Percentiles rank a stretch among this genome's conserved stretches.
Conservation (phyloP, 768 basidiomycete genomes). For the Lentinula aciculospora region DNA sequence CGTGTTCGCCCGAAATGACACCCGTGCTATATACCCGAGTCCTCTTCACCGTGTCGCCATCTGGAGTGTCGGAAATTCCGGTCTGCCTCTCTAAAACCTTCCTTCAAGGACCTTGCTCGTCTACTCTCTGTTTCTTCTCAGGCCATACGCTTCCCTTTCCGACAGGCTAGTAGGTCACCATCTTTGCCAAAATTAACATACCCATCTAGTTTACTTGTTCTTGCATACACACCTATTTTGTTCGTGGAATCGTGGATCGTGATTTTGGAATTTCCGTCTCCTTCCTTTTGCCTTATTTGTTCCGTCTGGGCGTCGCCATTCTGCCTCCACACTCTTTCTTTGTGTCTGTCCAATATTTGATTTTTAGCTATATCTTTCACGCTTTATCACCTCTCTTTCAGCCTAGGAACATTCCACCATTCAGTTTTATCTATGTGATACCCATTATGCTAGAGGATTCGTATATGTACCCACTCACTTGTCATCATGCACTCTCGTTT, state of each 20-base stretch:
- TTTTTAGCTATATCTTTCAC: not conserved
- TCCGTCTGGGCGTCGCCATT: not conserved
- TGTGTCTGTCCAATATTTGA: not conserved
- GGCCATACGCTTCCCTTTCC: not conserved
- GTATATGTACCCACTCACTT: slow-evolving; percentile 1
- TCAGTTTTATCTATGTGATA: slow-evolving; percentile 4
- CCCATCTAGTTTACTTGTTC: slow-evolving; percentile 4
- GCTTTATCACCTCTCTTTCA: not conserved
- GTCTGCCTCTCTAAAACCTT: slow-evolving; percentile 1
- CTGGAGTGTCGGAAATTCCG: slow-evolving; percentile 3
- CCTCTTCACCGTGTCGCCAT: not conserved
- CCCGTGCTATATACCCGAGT: slow-evolving; percentile 2
- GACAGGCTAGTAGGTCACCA: not conserved
- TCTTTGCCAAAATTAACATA: slow-evolving; percentile 1
- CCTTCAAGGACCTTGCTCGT: slow-evolving; percentile 3
- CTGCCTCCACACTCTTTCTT: slow-evolving; percentile 7
- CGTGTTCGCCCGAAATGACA: slow-evolving; percentile 4
- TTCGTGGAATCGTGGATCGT: slow-evolving; percentile 4
- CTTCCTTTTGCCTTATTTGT: not conserved
- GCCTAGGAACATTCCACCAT: not conserved
- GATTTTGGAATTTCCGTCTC: not conserved
- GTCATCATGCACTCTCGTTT: slow-evolving; percentile 5
- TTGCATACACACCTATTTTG: not conserved
- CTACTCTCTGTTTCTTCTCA: slow-evolving; percentile 1
- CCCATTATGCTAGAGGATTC: slow-evolving; percentile 6